Conservation (phyloP, 371 early-diverging fungal genomes). For the Rhizopus stolonifer region DNA sequence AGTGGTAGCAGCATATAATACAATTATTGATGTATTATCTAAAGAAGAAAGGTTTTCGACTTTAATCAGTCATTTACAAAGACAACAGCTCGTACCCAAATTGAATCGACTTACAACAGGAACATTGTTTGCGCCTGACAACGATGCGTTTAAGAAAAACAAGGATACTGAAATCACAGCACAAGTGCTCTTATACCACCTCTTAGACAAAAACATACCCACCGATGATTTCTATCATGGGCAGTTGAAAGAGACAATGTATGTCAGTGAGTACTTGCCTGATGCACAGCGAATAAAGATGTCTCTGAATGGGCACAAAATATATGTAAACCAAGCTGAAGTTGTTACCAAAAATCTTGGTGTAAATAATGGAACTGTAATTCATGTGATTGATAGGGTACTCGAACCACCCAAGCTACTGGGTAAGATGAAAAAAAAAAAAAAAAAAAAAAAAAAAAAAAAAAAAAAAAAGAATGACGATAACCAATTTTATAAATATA, state of each 20-base stretch:
- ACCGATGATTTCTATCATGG: constrained; percentile 31
- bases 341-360: constrained; percentile 39
- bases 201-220: constrained; percentile 25
- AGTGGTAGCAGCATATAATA: constrained; percentile 9
- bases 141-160: constrained; percentile 47
- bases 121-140: constrained; percentile 58
- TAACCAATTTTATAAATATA: neutral
- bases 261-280: constrained; percentile 36
- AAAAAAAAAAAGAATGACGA: too few species aligned
- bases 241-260: constrained; percentile 45
- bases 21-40: constrained; percentile 28
- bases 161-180: constrained; percentile 26
- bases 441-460: neutral
- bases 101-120: constrained; percentile 33
- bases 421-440: constrained; percentile 14
- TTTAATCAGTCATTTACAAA: constrained; percentile 29
- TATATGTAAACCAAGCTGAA: constrained; percentile 41
- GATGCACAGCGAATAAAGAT: constrained; percentile 38
- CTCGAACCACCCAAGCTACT: constrained; percentile 25
- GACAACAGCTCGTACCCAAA: constrained; percentile 15
- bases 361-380: constrained; percentile 32
- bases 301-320: constrained; percentile 31
- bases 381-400: constrained; percentile 31
- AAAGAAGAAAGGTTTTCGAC: constrained; percentile 28
- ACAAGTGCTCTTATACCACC: constrained; percentile 43